Evolutionary conservation across 208 protist genomes (phyloP).

Genomic region (Leishmania arabica): DNA sequence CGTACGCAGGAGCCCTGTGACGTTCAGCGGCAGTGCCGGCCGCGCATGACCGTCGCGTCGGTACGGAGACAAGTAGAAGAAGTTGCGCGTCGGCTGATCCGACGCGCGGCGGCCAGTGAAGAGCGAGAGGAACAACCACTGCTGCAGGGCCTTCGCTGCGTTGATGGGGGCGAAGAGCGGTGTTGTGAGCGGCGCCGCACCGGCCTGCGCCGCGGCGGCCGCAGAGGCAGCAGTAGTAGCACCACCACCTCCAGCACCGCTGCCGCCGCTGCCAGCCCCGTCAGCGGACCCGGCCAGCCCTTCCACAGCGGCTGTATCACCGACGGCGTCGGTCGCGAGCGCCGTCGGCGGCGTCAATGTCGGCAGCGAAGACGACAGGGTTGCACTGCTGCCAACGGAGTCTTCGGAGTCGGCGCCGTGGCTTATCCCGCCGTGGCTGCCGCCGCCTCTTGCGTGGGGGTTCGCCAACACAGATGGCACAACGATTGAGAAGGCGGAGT

Average conservation of each 20-base stretch:
- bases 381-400: conserved; percentile 6
- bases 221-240: neutral
- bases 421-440: conserved; percentile 1
- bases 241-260: neutral
- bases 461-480: conserved; percentile 8
- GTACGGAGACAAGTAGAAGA: conserved; percentile 27
- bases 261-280: neutral
- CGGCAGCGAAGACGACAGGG: conserved; percentile 1
- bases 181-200: neutral
- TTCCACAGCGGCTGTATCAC: neutral
- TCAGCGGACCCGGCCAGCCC: neutral
- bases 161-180: conserved; percentile 24
- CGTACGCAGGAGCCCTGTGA: conserved; percentile 14
- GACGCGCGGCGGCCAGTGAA: conserved; percentile 25
- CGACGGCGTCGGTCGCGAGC: neutral
- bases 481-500: conserved; percentile 6
- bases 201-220: neutral
- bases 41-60: conserved; percentile 25
- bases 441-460: neutral
- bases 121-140: conserved; percentile 31
- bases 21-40: conserved; percentile 23
- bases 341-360: conserved; percentile 9
- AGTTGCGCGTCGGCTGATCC: conserved; percentile 20
- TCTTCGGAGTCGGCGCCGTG: neutral
- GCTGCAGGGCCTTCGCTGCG: conserved; percentile 27